These are phyloP conservation scores for Metschnikowia anglica DNA, from an alignment of 805 yeast species.

Conservation along the genomic window DNA sequence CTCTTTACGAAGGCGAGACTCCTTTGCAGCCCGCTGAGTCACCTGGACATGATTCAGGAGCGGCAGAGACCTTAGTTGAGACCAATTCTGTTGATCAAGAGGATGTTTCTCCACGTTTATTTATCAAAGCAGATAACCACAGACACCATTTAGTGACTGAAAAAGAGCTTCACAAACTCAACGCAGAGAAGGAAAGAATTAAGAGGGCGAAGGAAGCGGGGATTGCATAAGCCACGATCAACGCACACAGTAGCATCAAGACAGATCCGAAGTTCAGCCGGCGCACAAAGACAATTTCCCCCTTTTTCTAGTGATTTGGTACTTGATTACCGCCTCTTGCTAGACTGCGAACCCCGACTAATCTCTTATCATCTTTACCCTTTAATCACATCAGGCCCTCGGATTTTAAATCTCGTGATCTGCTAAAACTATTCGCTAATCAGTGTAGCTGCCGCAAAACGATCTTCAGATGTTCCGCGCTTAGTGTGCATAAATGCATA, in stretches of 20 bases:
- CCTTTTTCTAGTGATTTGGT: too few relatives aligned
- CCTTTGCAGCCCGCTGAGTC: not conserved
- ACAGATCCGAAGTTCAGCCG: not conserved
- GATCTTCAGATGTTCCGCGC: slow-evolving; percentile 3
- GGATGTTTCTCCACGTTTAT: not conserved
- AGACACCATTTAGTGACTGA: slow-evolving; percentile 69
- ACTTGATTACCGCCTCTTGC: too few relatives aligned
- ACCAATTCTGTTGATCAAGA: not conserved
- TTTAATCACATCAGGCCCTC: too few relatives aligned
- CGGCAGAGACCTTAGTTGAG: slow-evolving; percentile 1
- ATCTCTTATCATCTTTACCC: too few relatives aligned
- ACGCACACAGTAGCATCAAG: not conserved
- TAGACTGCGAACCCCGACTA: too few relatives aligned
- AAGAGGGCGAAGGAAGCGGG: slow-evolving; percentile 16
- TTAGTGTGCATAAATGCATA: slow-evolving; percentile 6
- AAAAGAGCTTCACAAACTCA: slow-evolving; percentile 49
- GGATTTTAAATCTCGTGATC: too few relatives aligned
- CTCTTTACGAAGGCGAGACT: not conserved
- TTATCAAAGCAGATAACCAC: slow-evolving; percentile 41
- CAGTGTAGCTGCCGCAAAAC: not conserved
- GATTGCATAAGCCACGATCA: slow-evolving; percentile 7
- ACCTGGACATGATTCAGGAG: not conserved
- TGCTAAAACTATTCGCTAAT: not conserved
- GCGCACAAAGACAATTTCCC: too few relatives aligned
- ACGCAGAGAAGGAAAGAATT: slow-evolving; percentile 31